Percentiles rank a stretch among this genome's conserved stretches.
These are phyloP conservation scores for Colletotrichum noveboracense DNA, from an alignment of 2,329 filamentous ascomycete species.

Conservation along the genomic window DNA sequence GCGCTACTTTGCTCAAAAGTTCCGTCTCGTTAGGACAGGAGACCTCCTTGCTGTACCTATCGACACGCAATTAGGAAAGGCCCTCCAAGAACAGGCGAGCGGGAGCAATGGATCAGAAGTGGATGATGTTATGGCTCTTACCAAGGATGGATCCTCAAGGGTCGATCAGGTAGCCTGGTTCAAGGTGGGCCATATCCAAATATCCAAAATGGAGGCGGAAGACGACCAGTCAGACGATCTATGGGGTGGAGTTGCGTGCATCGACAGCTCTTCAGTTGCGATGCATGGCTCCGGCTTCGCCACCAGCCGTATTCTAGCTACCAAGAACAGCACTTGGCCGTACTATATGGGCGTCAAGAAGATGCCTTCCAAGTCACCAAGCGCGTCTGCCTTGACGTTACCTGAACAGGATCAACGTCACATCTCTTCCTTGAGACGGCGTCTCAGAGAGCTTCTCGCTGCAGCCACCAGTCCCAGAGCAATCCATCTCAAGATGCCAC, in stretches of 20 bases:
- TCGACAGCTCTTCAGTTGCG: constrained; percentile 85
- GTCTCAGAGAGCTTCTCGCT: constrained; percentile 83
- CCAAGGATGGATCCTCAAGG: constrained; percentile 38
- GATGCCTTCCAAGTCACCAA: constrained; percentile 55
- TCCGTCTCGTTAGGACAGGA: constrained; percentile 82
- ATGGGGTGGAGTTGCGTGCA: constrained; percentile 86
- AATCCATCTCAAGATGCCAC: constrained; percentile 84
- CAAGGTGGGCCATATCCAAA: constrained; percentile 77
- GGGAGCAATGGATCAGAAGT: constrained; percentile 67
- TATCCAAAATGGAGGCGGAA: constrained; percentile 53
- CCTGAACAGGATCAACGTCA: constrained; percentile 54
- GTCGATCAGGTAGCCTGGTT: constrained; percentile 86
- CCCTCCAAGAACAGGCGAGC: constrained; percentile 74
- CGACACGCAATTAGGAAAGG: constrained; percentile 82
- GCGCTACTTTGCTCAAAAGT: constrained; percentile 82
- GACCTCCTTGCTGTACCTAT: constrained; percentile 90
- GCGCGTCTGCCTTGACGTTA: constrained; percentile 43
- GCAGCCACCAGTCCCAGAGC: constrained; percentile 89
- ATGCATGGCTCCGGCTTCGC: constrained; percentile 93
- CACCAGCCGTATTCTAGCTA: constrained; percentile 79
- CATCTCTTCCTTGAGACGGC: constrained; percentile 67
- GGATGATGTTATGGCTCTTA: constrained; percentile 69
- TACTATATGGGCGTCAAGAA: constrained; percentile 85
- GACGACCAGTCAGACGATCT: constrained; percentile 67
- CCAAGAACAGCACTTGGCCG: constrained; percentile 80